phyloP scores from a whole-genome alignment of 371 early-diverging fungal genomes.

The Parasitella parasitica region DNA sequence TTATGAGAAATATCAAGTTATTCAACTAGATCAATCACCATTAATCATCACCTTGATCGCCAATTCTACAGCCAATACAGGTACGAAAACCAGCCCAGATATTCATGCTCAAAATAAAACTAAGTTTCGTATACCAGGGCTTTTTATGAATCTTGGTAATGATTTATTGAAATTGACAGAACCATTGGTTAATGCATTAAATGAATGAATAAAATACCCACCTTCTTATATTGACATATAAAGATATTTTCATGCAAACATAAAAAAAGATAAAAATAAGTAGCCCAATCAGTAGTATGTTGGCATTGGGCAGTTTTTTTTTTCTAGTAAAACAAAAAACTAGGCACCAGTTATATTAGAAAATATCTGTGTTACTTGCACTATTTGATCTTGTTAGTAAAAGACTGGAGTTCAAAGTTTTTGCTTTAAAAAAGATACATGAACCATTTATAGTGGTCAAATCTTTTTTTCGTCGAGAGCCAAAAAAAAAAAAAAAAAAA shows the following conservation, averaged over 20 bases:
- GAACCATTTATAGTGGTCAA: constrained; percentile 1
- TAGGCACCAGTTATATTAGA: constrained; percentile 2
- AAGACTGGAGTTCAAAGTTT: not conserved
- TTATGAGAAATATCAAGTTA: constrained; percentile 59
- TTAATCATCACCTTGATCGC: constrained; percentile 61
- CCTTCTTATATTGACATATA: not conserved
- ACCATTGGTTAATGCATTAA: constrained; percentile 32
- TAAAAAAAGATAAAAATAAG: constrained; percentile 7
- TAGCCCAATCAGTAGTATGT: constrained; percentile 10
- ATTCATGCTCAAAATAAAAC: too few relatives aligned
- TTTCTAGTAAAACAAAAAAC: not conserved
- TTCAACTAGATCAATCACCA: constrained; percentile 60
- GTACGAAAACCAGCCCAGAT: too few relatives aligned
- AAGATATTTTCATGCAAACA: constrained; percentile 19
- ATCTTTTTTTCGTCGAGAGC: not conserved
- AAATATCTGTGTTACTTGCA: not conserved
- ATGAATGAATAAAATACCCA: constrained; percentile 9
- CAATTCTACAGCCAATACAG: constrained; percentile 58
- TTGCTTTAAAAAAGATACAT: not conserved
- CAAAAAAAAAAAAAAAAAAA: constrained; percentile 1
- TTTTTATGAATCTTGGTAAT: constrained; percentile 35
- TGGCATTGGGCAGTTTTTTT: constrained; percentile 14
- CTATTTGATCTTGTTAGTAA: constrained; percentile 6
- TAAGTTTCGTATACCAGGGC: constrained; percentile 14
- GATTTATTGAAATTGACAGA: constrained; percentile 26